Evolutionary conservation across 306 rosid species (phyloP).

Genomic region (Cucurbita argyrosperma): DNA sequence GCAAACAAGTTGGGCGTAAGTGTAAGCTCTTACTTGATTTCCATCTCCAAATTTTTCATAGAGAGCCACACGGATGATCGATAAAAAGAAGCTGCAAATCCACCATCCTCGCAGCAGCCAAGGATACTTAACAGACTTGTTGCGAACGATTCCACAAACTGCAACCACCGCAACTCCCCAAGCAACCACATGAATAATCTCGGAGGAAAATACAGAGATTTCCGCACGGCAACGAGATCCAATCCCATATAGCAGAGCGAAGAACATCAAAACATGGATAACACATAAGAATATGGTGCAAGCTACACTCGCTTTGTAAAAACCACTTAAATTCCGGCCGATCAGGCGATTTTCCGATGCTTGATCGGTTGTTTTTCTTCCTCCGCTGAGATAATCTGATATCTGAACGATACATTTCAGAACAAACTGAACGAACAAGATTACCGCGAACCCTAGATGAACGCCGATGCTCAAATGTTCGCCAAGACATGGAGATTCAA

Average conservation of each 20-base stretch:
- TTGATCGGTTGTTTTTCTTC: constrained; percentile 11
- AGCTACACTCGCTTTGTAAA: constrained; percentile 33
- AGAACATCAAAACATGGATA: constrained; percentile 25
- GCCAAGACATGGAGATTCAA: constrained; percentile 50
- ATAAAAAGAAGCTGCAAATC: constrained; percentile 46
- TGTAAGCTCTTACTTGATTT: constrained; percentile 17
- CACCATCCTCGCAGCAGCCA: constrained; percentile 84
- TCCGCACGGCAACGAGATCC: constrained; percentile 29
- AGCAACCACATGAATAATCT: constrained; percentile 34
- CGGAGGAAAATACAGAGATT: constrained; percentile 28
- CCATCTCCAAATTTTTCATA: constrained; percentile 22
- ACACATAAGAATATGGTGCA: constrained; percentile 31
- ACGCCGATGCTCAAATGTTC: constrained; percentile 47
- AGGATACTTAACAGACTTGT: constrained; percentile 24
- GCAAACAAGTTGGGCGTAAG: constrained; percentile 36
- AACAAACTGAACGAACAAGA: constrained; percentile 23
- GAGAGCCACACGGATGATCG: constrained; percentile 20
- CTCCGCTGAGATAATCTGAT: constrained; percentile 20
- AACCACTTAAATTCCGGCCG: constrained; percentile 16
- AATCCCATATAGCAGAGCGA: constrained; percentile 24
- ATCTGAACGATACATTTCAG: constrained; percentile 9
- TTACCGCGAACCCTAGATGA: constrained; percentile 34
- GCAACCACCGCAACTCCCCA: constrained; percentile 38
- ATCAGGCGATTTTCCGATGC: constrained; percentile 14
- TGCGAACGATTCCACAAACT: constrained; percentile 18